Conservation (phyloP, 2,329 filamentous ascomycete genomes). For the Capronia coronata region DNA sequence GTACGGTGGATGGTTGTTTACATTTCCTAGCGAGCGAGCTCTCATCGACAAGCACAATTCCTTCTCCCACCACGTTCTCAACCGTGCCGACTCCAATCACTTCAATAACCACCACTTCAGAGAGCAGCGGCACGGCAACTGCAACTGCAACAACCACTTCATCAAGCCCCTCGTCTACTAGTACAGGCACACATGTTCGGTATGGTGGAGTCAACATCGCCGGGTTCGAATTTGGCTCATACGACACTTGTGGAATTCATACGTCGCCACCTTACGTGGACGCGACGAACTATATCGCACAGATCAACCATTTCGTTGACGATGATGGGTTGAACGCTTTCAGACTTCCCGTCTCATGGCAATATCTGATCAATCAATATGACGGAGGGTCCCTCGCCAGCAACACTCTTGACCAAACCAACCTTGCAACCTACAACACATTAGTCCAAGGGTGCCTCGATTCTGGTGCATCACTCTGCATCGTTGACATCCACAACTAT, state of each 20-base stretch:
- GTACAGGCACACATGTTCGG: not conserved
- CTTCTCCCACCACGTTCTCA: not conserved
- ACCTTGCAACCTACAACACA: constrained; percentile 49
- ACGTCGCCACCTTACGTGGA: constrained; percentile 3
- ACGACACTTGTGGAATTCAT: constrained; percentile 9
- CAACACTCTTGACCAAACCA: constrained; percentile 31
- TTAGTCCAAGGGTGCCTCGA: constrained; percentile 52
- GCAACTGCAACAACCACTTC: not conserved
- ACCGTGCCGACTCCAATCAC: not conserved
- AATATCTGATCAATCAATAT: constrained; percentile 51
- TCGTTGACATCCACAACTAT: constrained; percentile 46
- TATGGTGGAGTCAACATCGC: constrained; percentile 41
- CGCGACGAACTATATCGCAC: constrained; percentile 38
- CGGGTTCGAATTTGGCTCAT: constrained; percentile 46
- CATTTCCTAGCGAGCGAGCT: constrained; percentile 2
- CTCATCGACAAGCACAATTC: not conserved
- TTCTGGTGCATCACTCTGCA: constrained; percentile 50
- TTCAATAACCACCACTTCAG: not conserved
- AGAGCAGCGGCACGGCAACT: not conserved
- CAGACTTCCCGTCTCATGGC: constrained; percentile 54
- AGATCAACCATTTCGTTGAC: constrained; percentile 53
- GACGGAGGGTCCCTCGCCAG: constrained; percentile 46
- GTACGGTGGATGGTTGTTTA: not conserved
- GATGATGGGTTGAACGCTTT: constrained; percentile 52
- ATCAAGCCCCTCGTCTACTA: not conserved